Conservation (phyloP, 192 early-diverging fungal genomes). For the Backusella liffmaniae region DNA sequence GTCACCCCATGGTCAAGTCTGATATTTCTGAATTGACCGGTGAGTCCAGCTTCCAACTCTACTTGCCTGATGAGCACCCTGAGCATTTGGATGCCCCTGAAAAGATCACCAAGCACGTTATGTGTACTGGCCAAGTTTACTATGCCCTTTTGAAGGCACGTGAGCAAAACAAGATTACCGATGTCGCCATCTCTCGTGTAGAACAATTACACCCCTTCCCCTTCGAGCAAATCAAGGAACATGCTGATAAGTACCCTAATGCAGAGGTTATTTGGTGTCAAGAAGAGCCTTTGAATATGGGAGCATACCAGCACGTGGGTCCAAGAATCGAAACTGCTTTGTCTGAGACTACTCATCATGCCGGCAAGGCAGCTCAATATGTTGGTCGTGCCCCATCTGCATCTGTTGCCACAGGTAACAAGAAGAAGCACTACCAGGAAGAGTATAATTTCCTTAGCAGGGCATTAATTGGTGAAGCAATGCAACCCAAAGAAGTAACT, state of each 20-base stretch:
- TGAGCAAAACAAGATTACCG: constrained; percentile 83
- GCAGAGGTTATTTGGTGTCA: constrained; percentile 93
- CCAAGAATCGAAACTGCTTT: constrained; percentile 84
- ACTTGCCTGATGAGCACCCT: constrained; percentile 91
- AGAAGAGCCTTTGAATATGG: constrained; percentile 95
- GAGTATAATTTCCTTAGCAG: constrained; percentile 71
- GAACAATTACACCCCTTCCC: constrained; percentile 98
- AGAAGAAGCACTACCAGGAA: constrained; percentile 91
- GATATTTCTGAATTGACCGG: constrained; percentile 78
- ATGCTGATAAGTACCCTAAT: constrained; percentile 88
- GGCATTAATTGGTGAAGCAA: constrained; percentile 69
- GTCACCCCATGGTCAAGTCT: constrained; percentile 91
- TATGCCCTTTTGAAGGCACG: constrained; percentile 88
- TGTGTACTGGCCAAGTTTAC: constrained; percentile 98
- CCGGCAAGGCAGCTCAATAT: constrained; percentile 41
- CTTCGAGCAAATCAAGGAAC: constrained; percentile 83
- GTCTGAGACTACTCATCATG: constrained; percentile 69
- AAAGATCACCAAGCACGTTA: constrained; percentile 87
- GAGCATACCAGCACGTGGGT: constrained; percentile 86
- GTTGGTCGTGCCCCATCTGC: constrained; percentile 90
- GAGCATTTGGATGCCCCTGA: constrained; percentile 75
- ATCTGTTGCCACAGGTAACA: constrained; percentile 89
- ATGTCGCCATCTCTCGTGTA: constrained; percentile 90
- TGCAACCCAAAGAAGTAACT: constrained; percentile 65
- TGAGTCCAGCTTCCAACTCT: constrained; percentile 82